A percentile compares a stretch with the other conserved stretches of the same genome.
These are phyloP conservation scores for Globisporangium mamillatum DNA, from an alignment of 352 stramenopile genomes.

Conservation along the genomic window DNA sequence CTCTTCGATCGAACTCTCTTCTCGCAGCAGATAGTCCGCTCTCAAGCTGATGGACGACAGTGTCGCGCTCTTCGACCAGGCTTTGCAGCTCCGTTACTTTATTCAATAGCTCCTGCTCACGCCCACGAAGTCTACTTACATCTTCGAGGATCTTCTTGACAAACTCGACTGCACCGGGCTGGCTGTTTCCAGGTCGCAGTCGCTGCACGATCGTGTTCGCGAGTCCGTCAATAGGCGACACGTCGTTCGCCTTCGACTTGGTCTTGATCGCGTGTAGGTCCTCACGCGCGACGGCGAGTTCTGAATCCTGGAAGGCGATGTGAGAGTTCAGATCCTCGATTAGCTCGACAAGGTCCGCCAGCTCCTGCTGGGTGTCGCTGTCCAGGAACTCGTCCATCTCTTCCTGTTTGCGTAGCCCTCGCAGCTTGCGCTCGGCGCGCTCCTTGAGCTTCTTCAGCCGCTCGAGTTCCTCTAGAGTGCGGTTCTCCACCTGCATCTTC, in stretches of 20 bases:
- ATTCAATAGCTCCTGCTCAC: conserved; percentile 36
- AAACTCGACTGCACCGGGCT: conserved; percentile 19
- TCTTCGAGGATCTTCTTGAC: conserved; percentile 58
- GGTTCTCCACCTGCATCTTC: conserved; percentile 57
- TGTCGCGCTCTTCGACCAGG: conserved; percentile 48
- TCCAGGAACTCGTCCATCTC: conserved; percentile 57
- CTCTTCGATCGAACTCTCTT: conserved; percentile 67
- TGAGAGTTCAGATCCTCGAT: conserved; percentile 79
- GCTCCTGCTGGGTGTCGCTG: conserved; percentile 59
- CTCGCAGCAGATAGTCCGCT: conserved; percentile 54
- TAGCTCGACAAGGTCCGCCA: conserved; percentile 66
- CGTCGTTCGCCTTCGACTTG: conserved; percentile 33
- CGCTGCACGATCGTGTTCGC: conserved; percentile 27
- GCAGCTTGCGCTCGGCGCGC: conserved; percentile 67
- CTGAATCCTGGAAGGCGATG: conserved; percentile 78
- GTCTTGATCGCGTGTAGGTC: conserved; percentile 54
- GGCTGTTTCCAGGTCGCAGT: conserved; percentile 16
- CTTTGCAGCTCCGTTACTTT: conserved; percentile 37
- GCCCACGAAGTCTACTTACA: conserved; percentile 38
- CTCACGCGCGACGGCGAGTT: conserved; percentile 49
- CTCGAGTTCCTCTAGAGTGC: conserved; percentile 61
- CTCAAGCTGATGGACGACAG: conserved; percentile 54
- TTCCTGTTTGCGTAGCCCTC: conserved; percentile 38
- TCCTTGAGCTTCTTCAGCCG: conserved; percentile 65
- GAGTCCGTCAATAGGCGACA: conserved; percentile 47